A percentile compares a stretch with the other conserved stretches of the same genome.
phyloP scores from a whole-genome alignment of 1,139 yeast genomes.

The Magnusiomyces tetraspermus region DNA sequence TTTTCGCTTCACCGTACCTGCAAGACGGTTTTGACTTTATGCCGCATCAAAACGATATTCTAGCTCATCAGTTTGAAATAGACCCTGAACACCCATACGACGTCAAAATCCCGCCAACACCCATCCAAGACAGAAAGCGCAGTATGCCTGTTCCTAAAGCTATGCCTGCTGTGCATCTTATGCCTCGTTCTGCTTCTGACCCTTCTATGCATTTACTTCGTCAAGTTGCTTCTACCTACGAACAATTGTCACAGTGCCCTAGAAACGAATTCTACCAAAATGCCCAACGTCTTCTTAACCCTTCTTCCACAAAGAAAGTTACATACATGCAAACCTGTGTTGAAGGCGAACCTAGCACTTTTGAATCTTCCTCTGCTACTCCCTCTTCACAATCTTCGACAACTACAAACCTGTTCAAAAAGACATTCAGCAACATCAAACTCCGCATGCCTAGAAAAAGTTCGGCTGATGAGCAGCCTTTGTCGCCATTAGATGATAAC shows the following conservation, averaged over 20 bases:
- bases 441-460: not conserved
- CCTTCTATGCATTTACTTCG: not conserved
- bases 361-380: not conserved
- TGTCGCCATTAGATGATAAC: not conserved
- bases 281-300: no score
- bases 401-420: not conserved
- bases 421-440: not conserved
- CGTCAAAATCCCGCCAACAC: not conserved
- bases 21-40: not conserved
- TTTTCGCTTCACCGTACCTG: not conserved
- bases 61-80: not conserved
- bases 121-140: not conserved
- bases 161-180: not conserved
- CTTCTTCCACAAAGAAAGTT: no score
- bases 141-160: not conserved
- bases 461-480: not conserved
- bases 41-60: not conserved
- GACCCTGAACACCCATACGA: not conserved
- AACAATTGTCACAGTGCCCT: not conserved
- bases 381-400: no score
- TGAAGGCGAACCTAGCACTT: not conserved
- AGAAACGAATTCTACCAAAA: no score
- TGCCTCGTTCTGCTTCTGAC: not conserved
- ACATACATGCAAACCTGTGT: no score
- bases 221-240: not conserved